Evolutionary conservation across 2,329 filamentous ascomycete species (phyloP).

Genomic region (Beauveria varroae): DNA sequence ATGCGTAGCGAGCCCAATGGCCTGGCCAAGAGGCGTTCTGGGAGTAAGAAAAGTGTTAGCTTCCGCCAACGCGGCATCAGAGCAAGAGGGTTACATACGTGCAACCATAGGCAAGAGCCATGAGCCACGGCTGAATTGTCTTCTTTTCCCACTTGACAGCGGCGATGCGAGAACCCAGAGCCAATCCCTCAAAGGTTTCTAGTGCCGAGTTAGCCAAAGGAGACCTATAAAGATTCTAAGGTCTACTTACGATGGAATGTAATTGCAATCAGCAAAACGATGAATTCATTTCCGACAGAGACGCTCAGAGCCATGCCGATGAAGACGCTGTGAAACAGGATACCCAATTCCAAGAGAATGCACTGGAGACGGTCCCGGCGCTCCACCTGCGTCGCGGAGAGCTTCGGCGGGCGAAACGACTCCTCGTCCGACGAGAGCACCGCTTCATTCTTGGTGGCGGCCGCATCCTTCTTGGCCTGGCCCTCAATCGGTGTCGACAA

Average conservation of each 20-base stretch:
- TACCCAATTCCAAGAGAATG: conserved; percentile 70
- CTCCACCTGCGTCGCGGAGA: conserved; percentile 45
- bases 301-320: conserved; percentile 81
- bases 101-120: conserved; percentile 51
- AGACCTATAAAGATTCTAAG: too few relatives aligned
- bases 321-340: conserved; percentile 57
- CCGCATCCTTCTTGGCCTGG: conserved; percentile 9
- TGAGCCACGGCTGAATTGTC: conserved; percentile 44
- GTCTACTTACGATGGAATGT: conserved; percentile 54
- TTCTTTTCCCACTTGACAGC: conserved; percentile 37
- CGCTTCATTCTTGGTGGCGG: conserved; percentile 9
- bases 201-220: conserved; percentile 5
- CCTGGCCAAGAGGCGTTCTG: conserved; percentile 61
- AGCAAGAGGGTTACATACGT: conserved; percentile 28
- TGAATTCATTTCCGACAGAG: conserved; percentile 65
- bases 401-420: conserved; percentile 17
- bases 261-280: conserved; percentile 73
- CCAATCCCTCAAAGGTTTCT: conserved; percentile 49
- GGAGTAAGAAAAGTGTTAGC: conserved; percentile 10
- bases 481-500: conserved; percentile 8
- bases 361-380: conserved; percentile 68
- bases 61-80: not conserved
- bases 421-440: conserved; percentile 10
- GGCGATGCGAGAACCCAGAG: conserved; percentile 57
- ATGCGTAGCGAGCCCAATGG: conserved; percentile 62